Conservation (phyloP, 306 rosid genomes). For the Glycine tomentella region DNA sequence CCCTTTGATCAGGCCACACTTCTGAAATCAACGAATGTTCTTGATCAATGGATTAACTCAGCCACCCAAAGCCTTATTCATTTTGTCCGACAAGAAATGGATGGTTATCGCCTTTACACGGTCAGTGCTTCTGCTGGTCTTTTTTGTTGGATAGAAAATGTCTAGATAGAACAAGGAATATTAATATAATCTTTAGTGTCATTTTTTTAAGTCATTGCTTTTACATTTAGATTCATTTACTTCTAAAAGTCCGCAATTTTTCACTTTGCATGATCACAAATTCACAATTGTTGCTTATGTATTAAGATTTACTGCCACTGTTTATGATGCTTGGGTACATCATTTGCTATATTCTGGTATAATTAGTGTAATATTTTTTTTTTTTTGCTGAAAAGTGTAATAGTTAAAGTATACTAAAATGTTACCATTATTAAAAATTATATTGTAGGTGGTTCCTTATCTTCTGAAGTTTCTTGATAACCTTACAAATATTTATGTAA, state of each 20-base stretch:
- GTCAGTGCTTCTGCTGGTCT: slow-evolving; percentile 52
- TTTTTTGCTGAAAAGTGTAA: no score
- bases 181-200: slow-evolving; percentile 10
- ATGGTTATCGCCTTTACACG: slow-evolving; percentile 90
- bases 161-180: slow-evolving; percentile 9
- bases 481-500: slow-evolving; percentile 90
- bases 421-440: slow-evolving; percentile 23
- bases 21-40: slow-evolving; percentile 85
- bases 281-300: slow-evolving; percentile 18
- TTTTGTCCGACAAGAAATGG: slow-evolving; percentile 95
- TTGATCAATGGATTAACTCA: slow-evolving; percentile 98
- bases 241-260: neutral
- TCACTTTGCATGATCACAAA: slow-evolving; percentile 12
- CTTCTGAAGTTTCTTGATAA: slow-evolving; percentile 95
- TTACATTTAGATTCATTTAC: neutral
- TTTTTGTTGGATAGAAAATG: slow-evolving; percentile 20
- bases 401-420: neutral
- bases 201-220: neutral
- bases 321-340: no score
- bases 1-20: slow-evolving; percentile 74
- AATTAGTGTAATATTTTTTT: no score
- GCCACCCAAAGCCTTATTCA: slow-evolving; percentile 89
- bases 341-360: no score
- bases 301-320: slow-evolving; percentile 21
- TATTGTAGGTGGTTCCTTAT: slow-evolving; percentile 87